Evolutionary conservation across 306 rosid genomes (phyloP).

Genomic region (Coriaria nepalensis): DNA sequence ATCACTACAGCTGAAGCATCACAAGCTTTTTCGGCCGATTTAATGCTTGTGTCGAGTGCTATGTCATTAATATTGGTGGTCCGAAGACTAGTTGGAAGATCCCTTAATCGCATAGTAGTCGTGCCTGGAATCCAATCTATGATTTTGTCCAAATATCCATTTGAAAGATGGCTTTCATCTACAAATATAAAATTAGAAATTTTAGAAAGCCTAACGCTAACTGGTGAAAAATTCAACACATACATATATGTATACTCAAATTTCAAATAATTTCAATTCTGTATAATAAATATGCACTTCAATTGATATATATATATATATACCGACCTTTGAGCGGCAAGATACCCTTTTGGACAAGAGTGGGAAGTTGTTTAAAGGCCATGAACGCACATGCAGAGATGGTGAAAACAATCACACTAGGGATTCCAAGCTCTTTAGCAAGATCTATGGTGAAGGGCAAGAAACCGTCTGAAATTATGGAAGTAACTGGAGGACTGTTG

Average conservation of each 20-base stretch:
- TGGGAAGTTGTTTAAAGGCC: constrained; percentile 9
- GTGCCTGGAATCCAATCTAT: constrained; percentile 49
- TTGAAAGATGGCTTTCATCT: constrained; percentile 27
- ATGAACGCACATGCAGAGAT: constrained; percentile 20
- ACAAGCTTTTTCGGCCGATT: constrained; percentile 14
- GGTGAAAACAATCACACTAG: constrained; percentile 18
- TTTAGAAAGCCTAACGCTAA: no score
- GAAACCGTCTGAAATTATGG: constrained; percentile 18
- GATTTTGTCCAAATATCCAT: constrained; percentile 34
- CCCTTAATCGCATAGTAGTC: constrained; percentile 27
- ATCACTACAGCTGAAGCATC: neutral
- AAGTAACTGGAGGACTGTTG: constrained; percentile 1
- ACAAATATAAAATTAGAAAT: constrained; percentile 1
- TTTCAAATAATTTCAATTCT: neutral
- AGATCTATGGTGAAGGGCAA: constrained; percentile 21
- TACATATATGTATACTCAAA: no score
- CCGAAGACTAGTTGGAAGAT: constrained; percentile 31
- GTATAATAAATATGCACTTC: no score
- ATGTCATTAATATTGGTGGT: constrained; percentile 29
- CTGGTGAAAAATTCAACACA: no score
- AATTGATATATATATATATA: neutral
- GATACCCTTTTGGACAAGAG: constrained; percentile 15
- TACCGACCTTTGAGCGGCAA: constrained; percentile 17
- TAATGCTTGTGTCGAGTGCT: neutral
- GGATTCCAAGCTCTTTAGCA: constrained; percentile 21